Evolutionary conservation across 345 rosid species (phyloP), one percentile per base, ranked within the genome.

Genomic region (Sisymbrium altissimum): DNA sequence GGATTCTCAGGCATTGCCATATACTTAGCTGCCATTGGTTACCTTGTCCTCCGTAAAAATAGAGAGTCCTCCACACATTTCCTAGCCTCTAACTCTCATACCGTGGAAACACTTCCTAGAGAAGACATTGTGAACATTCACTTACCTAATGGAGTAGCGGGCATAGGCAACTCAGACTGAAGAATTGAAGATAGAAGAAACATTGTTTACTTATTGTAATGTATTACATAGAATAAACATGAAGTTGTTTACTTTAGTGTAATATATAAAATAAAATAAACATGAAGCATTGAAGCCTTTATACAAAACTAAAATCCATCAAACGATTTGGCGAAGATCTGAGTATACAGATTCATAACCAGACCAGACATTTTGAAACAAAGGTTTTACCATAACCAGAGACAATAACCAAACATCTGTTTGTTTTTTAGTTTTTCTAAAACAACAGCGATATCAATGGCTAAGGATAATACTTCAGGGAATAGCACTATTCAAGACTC

Each of bases 121-220:
- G 96, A 89, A 74, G 98, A 87, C 72, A 86, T 87, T 38, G 86
- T 69, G 32, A 79, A 76, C 58, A 89, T 91, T 93, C 95, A 81
- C 79, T 80, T 87, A 75, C 94, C 96, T 58, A 81, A 80, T 18
- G 79, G 81, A 60, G 80, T 80, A 46, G 52, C 14, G 46, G 74
- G 10, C 2, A 60, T 12, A 53, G 12, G 48, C 6, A 84, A 72
- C 58, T 13, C 80, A 13, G 66, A 74, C 27, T 77, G 73, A 74
- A 15, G 39, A 56, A 5, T n/a, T 61, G 45, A 14, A 21, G 23
- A 70, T 41, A 21, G 17, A 60, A 46, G 17, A 36, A 54, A 54
- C 53, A 68, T 68, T 15, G 41, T 68, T 60, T 60, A 60, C 25
- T 60, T 70, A 14, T n/a, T 38, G 50, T 17, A 32, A 14, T 12